Percentiles rank a stretch among this genome's conserved stretches.
phyloP scores from a whole-genome alignment of 768 basidiomycete species.

The Rhodocollybia butyracea region DNA sequence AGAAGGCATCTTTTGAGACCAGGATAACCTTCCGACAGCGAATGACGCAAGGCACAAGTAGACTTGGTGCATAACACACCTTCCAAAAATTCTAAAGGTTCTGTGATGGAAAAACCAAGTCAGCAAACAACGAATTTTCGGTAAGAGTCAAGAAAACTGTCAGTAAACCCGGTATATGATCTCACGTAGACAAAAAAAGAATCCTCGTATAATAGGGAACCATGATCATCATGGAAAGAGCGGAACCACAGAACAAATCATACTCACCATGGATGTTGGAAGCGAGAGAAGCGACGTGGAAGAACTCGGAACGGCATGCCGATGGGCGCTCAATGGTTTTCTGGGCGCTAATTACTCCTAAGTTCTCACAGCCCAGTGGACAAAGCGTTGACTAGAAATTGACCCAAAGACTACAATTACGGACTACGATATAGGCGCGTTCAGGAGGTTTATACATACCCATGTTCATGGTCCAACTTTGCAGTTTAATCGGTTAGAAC shows the following conservation, averaged over 20 bases:
- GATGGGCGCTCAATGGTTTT: no score
- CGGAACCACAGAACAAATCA: no score
- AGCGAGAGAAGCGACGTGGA: no score
- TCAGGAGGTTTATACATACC: not conserved
- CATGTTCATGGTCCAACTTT: not conserved
- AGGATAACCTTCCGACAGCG: not conserved
- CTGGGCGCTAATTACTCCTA: no score
- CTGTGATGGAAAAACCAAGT: not conserved
- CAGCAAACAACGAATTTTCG: not conserved
- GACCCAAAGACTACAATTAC: no score
- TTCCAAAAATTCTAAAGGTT: not conserved
- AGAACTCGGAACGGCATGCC: no score
- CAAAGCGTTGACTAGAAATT: no score
- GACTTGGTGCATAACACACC: not conserved
- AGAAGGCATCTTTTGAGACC: not conserved
- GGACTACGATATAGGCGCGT: not conserved
- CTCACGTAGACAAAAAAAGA: conserved; percentile 27
- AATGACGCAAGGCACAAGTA: not conserved
- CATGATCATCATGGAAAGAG: conserved; percentile 39
- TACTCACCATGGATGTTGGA: no score
- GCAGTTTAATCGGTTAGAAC: not conserved
- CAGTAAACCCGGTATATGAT: conserved; percentile 45
- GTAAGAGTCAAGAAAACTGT: conserved; percentile 12
- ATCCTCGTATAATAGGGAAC: conserved; percentile 65
- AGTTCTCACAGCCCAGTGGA: no score